These are phyloP conservation scores for Pseudogymnoascus sp. DNA, from an alignment of 2,329 filamentous ascomycete genomes.

Conservation along the genomic window DNA sequence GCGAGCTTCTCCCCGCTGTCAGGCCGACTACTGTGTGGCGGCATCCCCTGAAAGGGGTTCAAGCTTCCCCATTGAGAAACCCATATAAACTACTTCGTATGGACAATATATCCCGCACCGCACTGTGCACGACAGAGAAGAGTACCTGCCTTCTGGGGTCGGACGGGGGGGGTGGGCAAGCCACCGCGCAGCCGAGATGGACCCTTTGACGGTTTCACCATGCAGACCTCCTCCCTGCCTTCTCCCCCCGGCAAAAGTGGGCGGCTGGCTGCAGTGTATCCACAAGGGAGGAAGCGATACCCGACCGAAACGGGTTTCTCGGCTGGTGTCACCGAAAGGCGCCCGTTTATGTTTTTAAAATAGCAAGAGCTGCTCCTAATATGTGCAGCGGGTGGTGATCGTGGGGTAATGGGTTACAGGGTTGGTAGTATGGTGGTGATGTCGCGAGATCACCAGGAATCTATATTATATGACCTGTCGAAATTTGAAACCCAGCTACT, in stretches of 20 bases:
- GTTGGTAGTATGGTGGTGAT: neutral
- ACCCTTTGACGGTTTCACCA: slow-evolving; percentile 1
- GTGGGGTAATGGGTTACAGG: neutral
- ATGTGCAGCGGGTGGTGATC: neutral
- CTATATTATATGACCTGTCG: neutral
- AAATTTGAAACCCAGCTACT: neutral
- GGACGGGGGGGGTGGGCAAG: neutral
- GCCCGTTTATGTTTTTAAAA: neutral
- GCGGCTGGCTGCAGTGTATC: slow-evolving; percentile 8
- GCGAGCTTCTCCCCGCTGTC: neutral
- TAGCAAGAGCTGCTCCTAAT: neutral
- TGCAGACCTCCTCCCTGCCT: neutral
- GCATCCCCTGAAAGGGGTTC: neutral
- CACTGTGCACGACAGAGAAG: neutral
- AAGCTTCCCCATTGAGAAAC: neutral
- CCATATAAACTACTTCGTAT: neutral
- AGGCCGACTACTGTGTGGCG: neutral
- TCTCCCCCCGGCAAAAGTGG: neutral
- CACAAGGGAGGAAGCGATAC: slow-evolving; percentile 7
- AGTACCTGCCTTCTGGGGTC: neutral
- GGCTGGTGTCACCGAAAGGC: slow-evolving; percentile 6
- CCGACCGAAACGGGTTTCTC: neutral
- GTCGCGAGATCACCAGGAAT: neutral
- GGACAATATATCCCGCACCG: slow-evolving; percentile 1
- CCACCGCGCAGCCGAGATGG: neutral